Evolutionary conservation across 148 eudicot species (phyloP).

Genomic region (Chenopodium formosanum): DNA sequence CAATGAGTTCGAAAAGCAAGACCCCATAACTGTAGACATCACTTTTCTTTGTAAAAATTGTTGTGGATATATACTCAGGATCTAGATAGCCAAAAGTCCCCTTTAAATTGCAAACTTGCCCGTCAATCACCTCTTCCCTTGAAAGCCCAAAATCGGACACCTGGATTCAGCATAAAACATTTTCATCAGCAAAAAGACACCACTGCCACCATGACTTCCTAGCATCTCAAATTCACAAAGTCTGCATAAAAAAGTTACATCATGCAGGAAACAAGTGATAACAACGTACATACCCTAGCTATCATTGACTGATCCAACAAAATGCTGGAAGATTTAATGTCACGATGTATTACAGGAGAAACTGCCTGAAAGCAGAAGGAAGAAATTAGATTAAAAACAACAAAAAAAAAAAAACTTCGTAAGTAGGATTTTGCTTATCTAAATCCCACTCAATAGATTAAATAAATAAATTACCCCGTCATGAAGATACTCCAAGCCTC

Average conservation of each 20-base stretch:
- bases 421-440: background rate
- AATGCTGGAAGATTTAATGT: constrained; percentile 93
- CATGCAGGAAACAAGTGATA: background rate
- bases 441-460: background rate
- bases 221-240: background rate
- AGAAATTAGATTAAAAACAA: background rate
- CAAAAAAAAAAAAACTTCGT: background rate
- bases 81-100: constrained; percentile 98
- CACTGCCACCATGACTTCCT: background rate
- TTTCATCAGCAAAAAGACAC: too few species aligned
- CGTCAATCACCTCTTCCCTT: constrained; percentile 73
- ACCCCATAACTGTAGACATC: constrained; percentile 96
- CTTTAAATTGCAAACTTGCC: constrained; percentile 57
- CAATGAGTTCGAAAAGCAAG: constrained; percentile 84
- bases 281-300: constrained; percentile 63
- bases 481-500: constrained; percentile 96
- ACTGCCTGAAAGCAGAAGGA: constrained; percentile 55
- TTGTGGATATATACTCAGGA: constrained; percentile 90
- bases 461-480: constrained; percentile 64
- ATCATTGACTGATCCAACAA: constrained; percentile 96
- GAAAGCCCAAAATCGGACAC: constrained; percentile 98
- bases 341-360: constrained; percentile 94
- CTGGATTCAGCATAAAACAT: constrained; percentile 30
- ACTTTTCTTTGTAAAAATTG: constrained; percentile 87
- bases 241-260: background rate